Percentiles rank a stretch among this genome's conserved stretches.
phyloP scores from a whole-genome alignment of 139 green algal species.

The Micractinium sp. region DNA sequence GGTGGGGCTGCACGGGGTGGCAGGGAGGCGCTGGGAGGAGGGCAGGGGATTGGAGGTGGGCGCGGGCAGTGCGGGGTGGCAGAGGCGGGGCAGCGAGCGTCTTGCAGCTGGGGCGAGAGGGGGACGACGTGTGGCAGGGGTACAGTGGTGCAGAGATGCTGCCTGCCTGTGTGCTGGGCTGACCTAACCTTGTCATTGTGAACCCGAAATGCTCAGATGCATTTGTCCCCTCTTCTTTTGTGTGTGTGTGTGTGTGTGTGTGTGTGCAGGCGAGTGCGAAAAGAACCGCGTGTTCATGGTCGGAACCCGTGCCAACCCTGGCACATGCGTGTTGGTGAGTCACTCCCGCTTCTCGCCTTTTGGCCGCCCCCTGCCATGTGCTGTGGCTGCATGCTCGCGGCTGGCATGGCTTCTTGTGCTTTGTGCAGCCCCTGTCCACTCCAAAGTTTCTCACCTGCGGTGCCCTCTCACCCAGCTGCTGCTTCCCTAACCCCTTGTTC shows the following conservation, averaged over 20 bases:
- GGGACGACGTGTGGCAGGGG: neutral
- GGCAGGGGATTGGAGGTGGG: too few species aligned
- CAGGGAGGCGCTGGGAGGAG: too few species aligned
- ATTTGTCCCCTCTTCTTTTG: too few species aligned
- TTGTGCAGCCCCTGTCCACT: neutral
- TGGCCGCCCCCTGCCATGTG: neutral
- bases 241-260: too few species aligned
- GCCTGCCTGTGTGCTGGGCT: neutral
- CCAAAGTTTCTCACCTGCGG: neutral
- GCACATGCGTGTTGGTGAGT: constrained; percentile 29
- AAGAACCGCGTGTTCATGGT: constrained; percentile 49
- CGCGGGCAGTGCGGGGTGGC: too few species aligned
- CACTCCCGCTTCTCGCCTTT: too few species aligned
- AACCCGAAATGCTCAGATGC: too few species aligned
- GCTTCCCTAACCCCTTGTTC: neutral
- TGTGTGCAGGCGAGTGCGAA: constrained; percentile 39
- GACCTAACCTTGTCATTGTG: too few species aligned
- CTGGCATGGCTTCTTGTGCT: neutral
- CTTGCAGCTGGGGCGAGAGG: too few species aligned
- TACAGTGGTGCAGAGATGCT: neutral
- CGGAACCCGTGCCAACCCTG: constrained; percentile 8
- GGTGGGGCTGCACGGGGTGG: too few species aligned
- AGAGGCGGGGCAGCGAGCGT: too few species aligned
- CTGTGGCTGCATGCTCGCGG: neutral
- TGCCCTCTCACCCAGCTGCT: neutral